Base-by-base conservation (phyloP, 176 grass and related monocot genomes). In the Luzula sylvatica region DNA sequence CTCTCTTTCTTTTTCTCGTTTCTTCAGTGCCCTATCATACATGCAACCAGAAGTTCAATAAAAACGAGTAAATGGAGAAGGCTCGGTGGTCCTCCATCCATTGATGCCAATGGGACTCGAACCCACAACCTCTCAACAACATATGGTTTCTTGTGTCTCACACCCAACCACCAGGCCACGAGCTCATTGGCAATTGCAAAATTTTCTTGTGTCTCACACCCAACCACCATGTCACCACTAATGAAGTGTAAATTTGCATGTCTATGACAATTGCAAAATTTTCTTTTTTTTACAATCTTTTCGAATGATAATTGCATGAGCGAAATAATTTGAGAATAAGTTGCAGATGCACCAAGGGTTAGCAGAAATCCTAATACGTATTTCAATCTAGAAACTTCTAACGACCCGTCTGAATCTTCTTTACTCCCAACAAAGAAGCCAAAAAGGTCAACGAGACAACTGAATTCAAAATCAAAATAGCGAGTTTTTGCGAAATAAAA, bases 381-480 rank as follows among this genome's bases (percentile, higher is more conserved):
- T 68, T 94, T 88, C 25, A 49, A 74, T 13, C 47, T 52, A 9
- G 87, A 64, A 39, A 74, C 11, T 24, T 29, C n/a, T 38, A 80
- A 2, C 41, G 23, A 74, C 1, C 14, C 53, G 54, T 77, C 73
- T 27, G 46, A 61, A 75, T 72, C 50, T n/a, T 44, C 24, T 65
- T 72, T 0, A 86, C 62, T 30, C 83, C 83, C 29, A 95, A 70
- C 0, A 95, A 56, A 7, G 62, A 25, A 0, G 89, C 83, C 1
- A 83, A 73, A 61, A 95, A 78, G 19, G 89, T 95, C 50, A 95
- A 76, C 42, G 88, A 66, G 0, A 78, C 69, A 0, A 88, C 70
- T n/a, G 89, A 95, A 80, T 95, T 95, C 61, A 58, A 53, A 39
- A 95, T 88, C 3, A 81, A 60, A 32, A 70, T 66, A 57, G 83